phyloP scores from a whole-genome alignment of 1,284 basidiomycete genomes.

The Apiotrichum akiyoshidainum region DNA sequence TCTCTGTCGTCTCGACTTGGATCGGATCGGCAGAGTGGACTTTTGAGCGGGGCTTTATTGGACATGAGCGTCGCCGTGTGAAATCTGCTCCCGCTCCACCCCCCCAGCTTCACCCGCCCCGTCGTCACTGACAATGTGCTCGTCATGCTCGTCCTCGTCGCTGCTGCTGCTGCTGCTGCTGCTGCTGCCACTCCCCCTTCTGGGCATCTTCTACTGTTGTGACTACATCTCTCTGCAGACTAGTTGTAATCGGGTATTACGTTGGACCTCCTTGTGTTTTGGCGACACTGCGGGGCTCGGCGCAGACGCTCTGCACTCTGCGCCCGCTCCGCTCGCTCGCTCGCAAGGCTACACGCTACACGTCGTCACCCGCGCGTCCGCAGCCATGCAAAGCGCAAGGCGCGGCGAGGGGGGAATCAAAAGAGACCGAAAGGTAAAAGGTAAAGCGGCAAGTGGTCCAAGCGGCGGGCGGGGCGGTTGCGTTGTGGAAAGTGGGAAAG shows the following conservation, averaged over 20 bases:
- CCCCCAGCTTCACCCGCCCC: no score
- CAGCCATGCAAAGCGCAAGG: no score
- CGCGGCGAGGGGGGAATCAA: no score
- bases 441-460: neutral
- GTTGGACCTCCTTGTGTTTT: neutral
- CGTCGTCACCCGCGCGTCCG: neutral
- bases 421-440: neutral
- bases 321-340: neutral
- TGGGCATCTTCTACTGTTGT: constrained; percentile 2
- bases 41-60: neutral
- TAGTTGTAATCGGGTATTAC: constrained; percentile 7
- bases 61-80: neutral
- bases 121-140: no score
- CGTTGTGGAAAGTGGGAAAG: no score
- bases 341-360: neutral
- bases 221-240: constrained; percentile 10
- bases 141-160: no score
- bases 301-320: neutral
- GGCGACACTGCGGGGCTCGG: no score
- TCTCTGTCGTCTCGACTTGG: neutral
- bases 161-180: neutral
- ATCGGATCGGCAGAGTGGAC: no score
- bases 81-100: no score
- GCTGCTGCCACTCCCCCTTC: no score
- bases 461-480: no score